Evolutionary conservation across 208 protist species (phyloP).

Genomic region (Leishmania major): DNA sequence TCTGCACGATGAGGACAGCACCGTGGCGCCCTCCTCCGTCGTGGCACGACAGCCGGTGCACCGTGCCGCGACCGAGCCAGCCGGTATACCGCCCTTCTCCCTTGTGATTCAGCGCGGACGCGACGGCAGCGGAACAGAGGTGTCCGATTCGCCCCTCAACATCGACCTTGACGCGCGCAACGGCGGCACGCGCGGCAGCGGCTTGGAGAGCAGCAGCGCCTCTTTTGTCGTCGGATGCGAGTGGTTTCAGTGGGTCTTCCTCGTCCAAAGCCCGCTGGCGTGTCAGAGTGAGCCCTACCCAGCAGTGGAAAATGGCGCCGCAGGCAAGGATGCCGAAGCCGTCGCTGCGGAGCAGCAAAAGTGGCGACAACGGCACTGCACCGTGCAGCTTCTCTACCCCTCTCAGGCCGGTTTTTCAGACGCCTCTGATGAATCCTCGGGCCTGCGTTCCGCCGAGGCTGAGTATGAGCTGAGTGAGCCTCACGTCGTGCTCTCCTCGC

Average conservation of each 20-base stretch:
- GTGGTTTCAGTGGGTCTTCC: constrained; percentile 44
- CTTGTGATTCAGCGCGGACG: constrained; percentile 38
- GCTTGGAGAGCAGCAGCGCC: background rate
- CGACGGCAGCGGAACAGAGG: constrained; percentile 4
- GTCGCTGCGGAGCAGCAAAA: constrained; percentile 6
- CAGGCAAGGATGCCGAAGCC: constrained; percentile 1
- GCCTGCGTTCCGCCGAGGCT: constrained; percentile 24
- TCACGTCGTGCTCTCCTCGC: constrained; percentile 34
- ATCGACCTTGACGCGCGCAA: constrained; percentile 1
- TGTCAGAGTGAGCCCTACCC: constrained; percentile 32
- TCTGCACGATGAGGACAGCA: constrained; percentile 18
- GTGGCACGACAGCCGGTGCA: constrained; percentile 15
- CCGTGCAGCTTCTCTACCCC: constrained; percentile 36
- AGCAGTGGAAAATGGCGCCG: background rate
- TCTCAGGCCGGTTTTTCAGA: constrained; percentile 22
- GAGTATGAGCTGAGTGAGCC: constrained; percentile 40
- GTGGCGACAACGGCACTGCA: constrained; percentile 45
- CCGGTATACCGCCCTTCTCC: constrained; percentile 38
- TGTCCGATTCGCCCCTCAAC: background rate
- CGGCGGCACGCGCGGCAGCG: background rate
- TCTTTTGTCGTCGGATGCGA: constrained; percentile 46
- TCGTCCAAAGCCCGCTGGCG: constrained; percentile 29
- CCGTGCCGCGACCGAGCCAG: background rate
- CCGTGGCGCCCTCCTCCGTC: constrained; percentile 5
- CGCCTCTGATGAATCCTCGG: constrained; percentile 18